These are phyloP conservation scores for Cordyceps militaris DNA, from an alignment of 2,329 filamentous ascomycete genomes.

Conservation along the genomic window DNA sequence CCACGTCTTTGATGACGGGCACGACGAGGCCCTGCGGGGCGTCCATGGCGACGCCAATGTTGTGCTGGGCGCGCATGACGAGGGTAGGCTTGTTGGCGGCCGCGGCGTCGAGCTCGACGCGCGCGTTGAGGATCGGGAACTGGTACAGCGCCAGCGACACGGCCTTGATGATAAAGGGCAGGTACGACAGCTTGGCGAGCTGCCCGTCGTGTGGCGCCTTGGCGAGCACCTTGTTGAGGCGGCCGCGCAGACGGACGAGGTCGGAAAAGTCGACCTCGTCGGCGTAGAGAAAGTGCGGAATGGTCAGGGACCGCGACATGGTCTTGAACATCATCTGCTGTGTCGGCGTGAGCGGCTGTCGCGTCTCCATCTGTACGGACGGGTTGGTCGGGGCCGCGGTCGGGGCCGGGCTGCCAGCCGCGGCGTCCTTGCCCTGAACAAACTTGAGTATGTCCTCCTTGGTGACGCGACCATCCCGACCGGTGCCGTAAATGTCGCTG, in stretches of 20 bases:
- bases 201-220: slow-evolving; percentile 40
- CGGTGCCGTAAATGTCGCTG: slow-evolving; percentile 70
- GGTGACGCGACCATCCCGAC: slow-evolving; percentile 80
- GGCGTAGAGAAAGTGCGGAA: slow-evolving; percentile 93
- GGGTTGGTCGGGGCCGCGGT: slow-evolving; percentile 25
- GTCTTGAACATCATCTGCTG: slow-evolving; percentile 95
- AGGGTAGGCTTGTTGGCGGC: slow-evolving; percentile 59
- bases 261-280: slow-evolving; percentile 79
- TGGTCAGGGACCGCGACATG: slow-evolving; percentile 86
- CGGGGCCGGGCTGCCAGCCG: slow-evolving; percentile 19
- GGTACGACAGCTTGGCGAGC: slow-evolving; percentile 69
- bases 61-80: slow-evolving; percentile 75
- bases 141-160: slow-evolving; percentile 76
- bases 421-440: slow-evolving; percentile 45
- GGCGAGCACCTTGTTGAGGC: slow-evolving; percentile 61
- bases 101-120: slow-evolving; percentile 55
- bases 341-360: slow-evolving; percentile 63
- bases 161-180: slow-evolving; percentile 94
- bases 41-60: slow-evolving; percentile 94
- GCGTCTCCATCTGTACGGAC: slow-evolving; percentile 58
- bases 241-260: slow-evolving; percentile 64
- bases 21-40: slow-evolving; percentile 83
- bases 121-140: slow-evolving; percentile 81
- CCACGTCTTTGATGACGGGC: slow-evolving; percentile 83
- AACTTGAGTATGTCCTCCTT: slow-evolving; percentile 87